phyloP scores from a whole-genome alignment of 345 rosid genomes.

The Murraya koenigii region DNA sequence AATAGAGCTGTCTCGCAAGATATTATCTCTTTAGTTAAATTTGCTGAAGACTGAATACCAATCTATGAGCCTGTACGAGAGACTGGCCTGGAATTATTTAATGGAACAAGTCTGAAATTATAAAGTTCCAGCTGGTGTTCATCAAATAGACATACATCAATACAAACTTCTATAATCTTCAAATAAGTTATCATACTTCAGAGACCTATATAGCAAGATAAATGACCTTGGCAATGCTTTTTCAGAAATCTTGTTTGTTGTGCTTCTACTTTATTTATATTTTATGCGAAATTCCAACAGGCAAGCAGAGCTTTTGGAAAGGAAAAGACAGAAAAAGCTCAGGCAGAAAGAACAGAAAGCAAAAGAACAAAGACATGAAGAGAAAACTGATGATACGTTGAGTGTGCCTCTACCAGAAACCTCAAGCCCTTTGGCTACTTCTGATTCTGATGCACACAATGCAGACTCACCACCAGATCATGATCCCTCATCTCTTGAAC shows the following conservation, averaged over 20 bases:
- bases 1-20: background rate
- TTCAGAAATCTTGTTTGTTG: constrained; percentile 1
- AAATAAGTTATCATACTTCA: background rate
- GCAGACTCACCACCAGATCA: constrained; percentile 33
- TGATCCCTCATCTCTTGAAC: constrained; percentile 35
- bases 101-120: background rate
- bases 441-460: constrained; percentile 44
- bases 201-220: background rate
- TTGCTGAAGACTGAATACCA: background rate
- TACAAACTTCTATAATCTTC: background rate
- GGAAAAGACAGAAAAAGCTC: constrained; percentile 77
- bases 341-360: constrained; percentile 84
- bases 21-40: background rate
- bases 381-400: constrained; percentile 37
- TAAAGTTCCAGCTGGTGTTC: background rate
- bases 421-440: constrained; percentile 34
- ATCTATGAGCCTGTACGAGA: background rate
- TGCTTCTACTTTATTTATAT: constrained; percentile 7
- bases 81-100: background rate
- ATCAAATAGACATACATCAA: background rate
- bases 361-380: constrained; percentile 55
- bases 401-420: constrained; percentile 44
- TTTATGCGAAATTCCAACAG: constrained; percentile 32
- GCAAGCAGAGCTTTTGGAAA: constrained; percentile 76
- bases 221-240: background rate